A percentile compares a stretch with the other conserved stretches of the same genome.
phyloP scores from a whole-genome alignment of 1,139 yeast genomes.

The Kluyveromyces sp. region DNA sequence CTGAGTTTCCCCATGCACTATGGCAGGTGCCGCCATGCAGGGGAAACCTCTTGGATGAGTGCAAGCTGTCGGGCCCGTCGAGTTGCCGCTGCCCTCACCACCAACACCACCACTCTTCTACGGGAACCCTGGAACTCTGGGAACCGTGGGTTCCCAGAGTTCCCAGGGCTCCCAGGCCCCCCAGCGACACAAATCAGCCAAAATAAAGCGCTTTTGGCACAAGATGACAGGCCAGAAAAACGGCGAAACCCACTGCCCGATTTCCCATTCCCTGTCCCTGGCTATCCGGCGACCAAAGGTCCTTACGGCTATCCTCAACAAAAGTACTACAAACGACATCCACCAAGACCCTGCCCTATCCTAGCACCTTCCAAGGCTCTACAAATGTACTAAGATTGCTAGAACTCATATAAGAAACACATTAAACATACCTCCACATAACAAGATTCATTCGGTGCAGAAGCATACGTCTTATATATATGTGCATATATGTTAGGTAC shows the following conservation, averaged over 20 bases:
- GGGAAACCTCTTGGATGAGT: slow-evolving; percentile 2
- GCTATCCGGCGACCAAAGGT: too few relatives aligned
- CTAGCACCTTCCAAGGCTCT: neutral
- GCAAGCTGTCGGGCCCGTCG: neutral
- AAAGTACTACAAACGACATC: neutral
- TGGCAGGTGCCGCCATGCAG: slow-evolving; percentile 4
- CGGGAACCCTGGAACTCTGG: too few relatives aligned
- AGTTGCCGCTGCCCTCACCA: too few relatives aligned
- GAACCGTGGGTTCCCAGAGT: too few relatives aligned
- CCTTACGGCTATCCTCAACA: neutral
- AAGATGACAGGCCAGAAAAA: neutral
- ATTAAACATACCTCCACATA: too few relatives aligned
- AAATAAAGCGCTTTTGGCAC: slow-evolving; percentile 1
- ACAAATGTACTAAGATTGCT: slow-evolving; percentile 3
- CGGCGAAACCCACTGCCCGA: neutral
- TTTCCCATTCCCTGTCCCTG: too few relatives aligned
- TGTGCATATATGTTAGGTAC: too few relatives aligned
- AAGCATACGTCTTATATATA: too few relatives aligned
- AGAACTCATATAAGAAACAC: neutral
- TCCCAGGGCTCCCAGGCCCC: neutral
- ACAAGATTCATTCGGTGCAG: too few relatives aligned
- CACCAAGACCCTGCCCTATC: neutral
- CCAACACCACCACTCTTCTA: too few relatives aligned
- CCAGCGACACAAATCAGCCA: neutral
- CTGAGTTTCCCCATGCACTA: neutral